These are phyloP conservation scores for Thyridium curvatum DNA, from an alignment of 2,329 filamentous ascomycete species.

Conservation along the genomic window DNA sequence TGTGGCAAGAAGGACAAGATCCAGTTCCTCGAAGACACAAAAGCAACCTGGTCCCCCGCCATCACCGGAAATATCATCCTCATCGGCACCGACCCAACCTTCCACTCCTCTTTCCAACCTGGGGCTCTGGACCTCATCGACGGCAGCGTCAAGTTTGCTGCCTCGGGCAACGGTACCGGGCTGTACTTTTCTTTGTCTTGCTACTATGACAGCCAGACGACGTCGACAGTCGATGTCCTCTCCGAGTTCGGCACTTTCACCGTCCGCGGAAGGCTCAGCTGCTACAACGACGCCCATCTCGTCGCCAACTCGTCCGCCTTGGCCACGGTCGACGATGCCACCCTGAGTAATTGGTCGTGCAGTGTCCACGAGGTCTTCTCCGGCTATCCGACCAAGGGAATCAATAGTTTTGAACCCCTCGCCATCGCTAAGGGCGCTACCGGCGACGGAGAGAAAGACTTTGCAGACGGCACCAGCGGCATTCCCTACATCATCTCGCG, in stretches of 20 bases:
- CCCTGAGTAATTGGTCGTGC: conserved; percentile 34
- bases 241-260: conserved; percentile 29
- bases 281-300: conserved; percentile 32
- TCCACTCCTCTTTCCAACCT: conserved; percentile 18
- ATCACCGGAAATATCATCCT: conserved; percentile 33
- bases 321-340: conserved; percentile 23
- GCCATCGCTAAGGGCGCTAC: conserved; percentile 30
- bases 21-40: conserved; percentile 29
- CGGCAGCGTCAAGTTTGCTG: conserved; percentile 22
- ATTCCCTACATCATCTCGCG: conserved; percentile 35
- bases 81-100: conserved; percentile 31
- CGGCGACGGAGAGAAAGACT: conserved; percentile 22
- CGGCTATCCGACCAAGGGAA: conserved; percentile 24
- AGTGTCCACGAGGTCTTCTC: conserved; percentile 34
- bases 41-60: conserved; percentile 30
- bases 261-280: conserved; percentile 28
- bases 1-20: conserved; percentile 21
- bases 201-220: conserved; percentile 24
- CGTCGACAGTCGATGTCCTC: conserved; percentile 15
- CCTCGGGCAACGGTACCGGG: conserved; percentile 10
- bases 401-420: conserved; percentile 28
- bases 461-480: conserved; percentile 26
- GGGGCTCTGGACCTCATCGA: conserved; percentile 29
- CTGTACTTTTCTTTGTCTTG: conserved; percentile 33
- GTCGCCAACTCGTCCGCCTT: conserved; percentile 27